Conservation (phyloP, 345 rosid genomes). For the Arabidopsis suecica region DNA sequence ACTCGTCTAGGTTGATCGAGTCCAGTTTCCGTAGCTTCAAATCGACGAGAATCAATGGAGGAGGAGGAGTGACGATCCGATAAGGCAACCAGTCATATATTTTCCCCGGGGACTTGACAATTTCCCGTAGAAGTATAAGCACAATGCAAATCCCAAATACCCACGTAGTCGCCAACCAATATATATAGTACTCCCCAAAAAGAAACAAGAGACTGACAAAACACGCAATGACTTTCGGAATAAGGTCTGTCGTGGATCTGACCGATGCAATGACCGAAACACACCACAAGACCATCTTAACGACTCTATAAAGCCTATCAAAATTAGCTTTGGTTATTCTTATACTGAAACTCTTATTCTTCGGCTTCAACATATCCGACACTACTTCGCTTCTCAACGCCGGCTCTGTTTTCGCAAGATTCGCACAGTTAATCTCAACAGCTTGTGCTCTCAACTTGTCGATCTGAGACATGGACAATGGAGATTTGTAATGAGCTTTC, state of each 20-base stretch:
- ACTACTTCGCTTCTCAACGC: slow-evolving; percentile 33
- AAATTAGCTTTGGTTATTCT: slow-evolving; percentile 9
- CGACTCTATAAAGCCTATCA: neutral
- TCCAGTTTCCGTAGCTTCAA: slow-evolving; percentile 24
- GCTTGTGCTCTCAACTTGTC: slow-evolving; percentile 5
- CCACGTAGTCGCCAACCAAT: too few relatives aligned
- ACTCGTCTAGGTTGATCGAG: neutral
- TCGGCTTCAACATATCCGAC: slow-evolving; percentile 21
- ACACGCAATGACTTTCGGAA: rapidly evolving
- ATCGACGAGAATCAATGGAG: slow-evolving; percentile 10
- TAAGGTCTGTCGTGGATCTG: neutral
- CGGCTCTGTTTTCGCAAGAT: slow-evolving; percentile 30
- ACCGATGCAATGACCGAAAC: neutral
- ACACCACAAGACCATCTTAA: neutral
- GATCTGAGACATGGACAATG: neutral
- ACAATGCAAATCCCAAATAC: too few relatives aligned
- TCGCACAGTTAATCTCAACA: neutral
- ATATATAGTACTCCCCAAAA: neutral
- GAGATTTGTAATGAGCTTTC: slow-evolving; percentile 37
- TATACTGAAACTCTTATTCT: slow-evolving; percentile 17
- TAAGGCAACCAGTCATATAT: too few relatives aligned
- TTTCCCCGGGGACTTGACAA: too few relatives aligned
- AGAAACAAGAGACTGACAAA: neutral
- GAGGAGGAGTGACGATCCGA: neutral
- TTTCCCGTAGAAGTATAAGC: too few relatives aligned